Evolutionary conservation across 768 basidiomycete species (phyloP).

Genomic region (Heimioporus sp.): DNA sequence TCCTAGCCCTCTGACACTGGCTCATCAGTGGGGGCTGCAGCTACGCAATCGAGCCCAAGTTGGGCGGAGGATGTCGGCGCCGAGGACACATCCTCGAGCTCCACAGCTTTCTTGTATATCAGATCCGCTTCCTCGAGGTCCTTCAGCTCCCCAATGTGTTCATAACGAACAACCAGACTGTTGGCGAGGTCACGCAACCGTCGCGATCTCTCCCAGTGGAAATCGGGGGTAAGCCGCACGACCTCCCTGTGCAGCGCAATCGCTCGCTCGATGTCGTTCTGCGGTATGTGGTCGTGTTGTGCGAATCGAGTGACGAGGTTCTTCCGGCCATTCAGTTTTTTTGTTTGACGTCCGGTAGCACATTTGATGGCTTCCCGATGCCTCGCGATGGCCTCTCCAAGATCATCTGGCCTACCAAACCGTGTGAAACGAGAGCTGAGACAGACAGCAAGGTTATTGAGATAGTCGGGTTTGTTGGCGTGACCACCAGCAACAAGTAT

Average conservation of each 20-base stretch:
- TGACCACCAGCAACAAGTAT: too few relatives aligned
- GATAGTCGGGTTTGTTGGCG: too few relatives aligned
- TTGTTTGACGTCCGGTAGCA: too few relatives aligned
- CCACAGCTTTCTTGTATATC: not conserved
- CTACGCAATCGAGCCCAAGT: too few relatives aligned
- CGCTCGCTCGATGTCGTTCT: conserved; percentile 1
- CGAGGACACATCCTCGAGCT: not conserved
- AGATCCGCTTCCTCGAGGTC: not conserved
- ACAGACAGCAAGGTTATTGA: too few relatives aligned
- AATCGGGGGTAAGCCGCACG: not conserved
- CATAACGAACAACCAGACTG: not conserved
- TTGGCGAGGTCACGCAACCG: not conserved
- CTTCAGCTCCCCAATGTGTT: not conserved
- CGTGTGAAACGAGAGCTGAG: too few relatives aligned
- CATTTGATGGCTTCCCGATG: too few relatives aligned
- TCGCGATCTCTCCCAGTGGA: not conserved
- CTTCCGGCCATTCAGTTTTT: not conserved
- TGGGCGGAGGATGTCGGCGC: not conserved
- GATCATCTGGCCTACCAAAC: too few relatives aligned
- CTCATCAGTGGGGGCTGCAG: too few relatives aligned
- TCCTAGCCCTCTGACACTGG: too few relatives aligned
- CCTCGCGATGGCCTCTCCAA: too few relatives aligned
- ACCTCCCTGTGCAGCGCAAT: not conserved
- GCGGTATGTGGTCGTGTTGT: not conserved
- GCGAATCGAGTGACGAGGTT: not conserved